Conservation (phyloP, 345 rosid species). For the Sisymbrium altissimum region DNA sequence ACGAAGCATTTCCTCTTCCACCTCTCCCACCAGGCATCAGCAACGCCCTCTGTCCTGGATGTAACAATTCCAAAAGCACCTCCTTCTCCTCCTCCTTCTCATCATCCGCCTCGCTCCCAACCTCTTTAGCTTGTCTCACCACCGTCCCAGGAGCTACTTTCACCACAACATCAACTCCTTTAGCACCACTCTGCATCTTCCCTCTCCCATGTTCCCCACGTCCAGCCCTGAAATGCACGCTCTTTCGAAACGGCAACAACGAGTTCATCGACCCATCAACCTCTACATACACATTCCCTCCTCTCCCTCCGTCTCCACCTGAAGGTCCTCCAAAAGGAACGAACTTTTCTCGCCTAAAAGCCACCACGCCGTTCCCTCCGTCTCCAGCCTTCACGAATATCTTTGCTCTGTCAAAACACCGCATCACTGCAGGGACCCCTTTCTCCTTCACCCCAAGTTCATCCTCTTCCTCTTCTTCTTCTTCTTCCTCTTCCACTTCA, state of each 20-base stretch:
- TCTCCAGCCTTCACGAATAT: slow-evolving; percentile 78
- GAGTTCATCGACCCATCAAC: slow-evolving; percentile 87
- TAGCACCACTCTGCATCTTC: slow-evolving; percentile 63
- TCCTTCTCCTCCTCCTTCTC: slow-evolving; percentile 66
- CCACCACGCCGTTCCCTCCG: slow-evolving; percentile 91
- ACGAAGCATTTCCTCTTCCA: slow-evolving; percentile 92
- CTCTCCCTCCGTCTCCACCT: slow-evolving; percentile 97
- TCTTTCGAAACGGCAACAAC: slow-evolving; percentile 70
- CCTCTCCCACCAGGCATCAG: slow-evolving; percentile 92
- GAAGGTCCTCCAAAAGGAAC: slow-evolving; percentile 94
- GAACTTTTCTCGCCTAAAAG: slow-evolving; percentile 80
- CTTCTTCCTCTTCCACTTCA: slow-evolving; percentile 34
- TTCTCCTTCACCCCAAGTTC: slow-evolving; percentile 64
- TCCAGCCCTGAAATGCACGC: slow-evolving; percentile 79
- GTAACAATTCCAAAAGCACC: slow-evolving; percentile 75
- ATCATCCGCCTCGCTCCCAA: slow-evolving; percentile 67
- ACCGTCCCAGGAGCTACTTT: slow-evolving; percentile 90
- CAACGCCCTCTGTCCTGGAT: slow-evolving; percentile 78
- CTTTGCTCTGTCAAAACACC: slow-evolving; percentile 88
- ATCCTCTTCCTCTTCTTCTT: slow-evolving; percentile 24
- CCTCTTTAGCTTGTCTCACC: slow-evolving; percentile 66
- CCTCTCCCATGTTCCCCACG: slow-evolving; percentile 85
- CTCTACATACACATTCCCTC: slow-evolving; percentile 76
- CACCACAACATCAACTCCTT: slow-evolving; percentile 78
- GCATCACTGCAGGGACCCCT: slow-evolving; percentile 90